Evolutionary conservation across 257 asterid genomes (phyloP).

Genomic region (Petrea volubilis): DNA sequence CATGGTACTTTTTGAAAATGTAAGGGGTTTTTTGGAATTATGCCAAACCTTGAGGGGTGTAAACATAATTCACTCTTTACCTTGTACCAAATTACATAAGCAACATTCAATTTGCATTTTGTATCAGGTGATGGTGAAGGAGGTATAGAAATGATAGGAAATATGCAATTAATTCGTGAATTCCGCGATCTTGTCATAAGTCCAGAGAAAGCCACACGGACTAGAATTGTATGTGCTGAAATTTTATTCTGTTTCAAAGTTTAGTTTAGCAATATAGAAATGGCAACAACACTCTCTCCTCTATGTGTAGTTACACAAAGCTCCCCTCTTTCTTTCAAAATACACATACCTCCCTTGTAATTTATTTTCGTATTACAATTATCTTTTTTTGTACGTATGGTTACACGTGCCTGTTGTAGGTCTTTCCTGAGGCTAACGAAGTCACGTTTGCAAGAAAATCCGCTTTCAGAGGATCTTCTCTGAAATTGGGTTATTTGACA

Average conservation of each 20-base stretch:
- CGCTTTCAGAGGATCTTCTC: constrained; percentile 72
- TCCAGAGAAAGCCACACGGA: constrained; percentile 68
- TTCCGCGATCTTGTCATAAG: constrained; percentile 65
- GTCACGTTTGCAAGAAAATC: constrained; percentile 79
- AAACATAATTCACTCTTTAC: no score
- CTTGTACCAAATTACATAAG: no score
- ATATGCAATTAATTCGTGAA: constrained; percentile 79
- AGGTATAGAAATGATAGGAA: constrained; percentile 89
- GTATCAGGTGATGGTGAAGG: constrained; percentile 92
- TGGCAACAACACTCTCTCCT: no score
- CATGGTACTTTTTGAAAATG: no score
- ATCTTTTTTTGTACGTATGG: neutral
- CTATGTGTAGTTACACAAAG: no score
- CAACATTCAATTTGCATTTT: neutral
- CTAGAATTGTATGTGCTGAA: constrained; percentile 68
- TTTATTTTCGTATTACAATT: no score
- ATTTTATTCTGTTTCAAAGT: neutral
- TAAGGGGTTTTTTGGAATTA: no score
- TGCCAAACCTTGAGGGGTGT: no score
- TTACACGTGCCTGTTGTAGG: constrained; percentile 42
- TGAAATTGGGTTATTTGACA: constrained; percentile 80
- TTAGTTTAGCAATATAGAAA: no score
- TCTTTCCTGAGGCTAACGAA: constrained; percentile 94
- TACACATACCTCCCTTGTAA: no score
- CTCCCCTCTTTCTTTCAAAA: no score